A percentile compares a stretch with the other conserved stretches of the same genome.
Conservation (phyloP, 495 filamentous ascomycete genomes). For the Daldinia concentrica region DNA sequence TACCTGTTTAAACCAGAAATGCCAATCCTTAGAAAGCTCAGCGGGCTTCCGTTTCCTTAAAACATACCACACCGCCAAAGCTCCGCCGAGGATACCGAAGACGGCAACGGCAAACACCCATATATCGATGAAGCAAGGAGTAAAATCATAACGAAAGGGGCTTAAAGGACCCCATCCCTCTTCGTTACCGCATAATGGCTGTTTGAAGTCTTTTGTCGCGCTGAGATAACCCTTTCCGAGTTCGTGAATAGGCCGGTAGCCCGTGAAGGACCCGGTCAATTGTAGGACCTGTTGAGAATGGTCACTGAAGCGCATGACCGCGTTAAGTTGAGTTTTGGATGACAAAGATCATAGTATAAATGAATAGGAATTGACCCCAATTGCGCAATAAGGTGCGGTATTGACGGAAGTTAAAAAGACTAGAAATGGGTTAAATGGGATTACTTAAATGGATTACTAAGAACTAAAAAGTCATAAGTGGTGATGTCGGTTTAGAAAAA, state of each 20-base stretch:
- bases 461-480: background rate
- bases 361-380: slow-evolving; percentile 18
- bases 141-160: slow-evolving; percentile 85
- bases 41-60: slow-evolving; percentile 66
- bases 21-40: slow-evolving; percentile 85
- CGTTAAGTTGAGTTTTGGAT: slow-evolving; percentile 33
- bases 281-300: slow-evolving; percentile 56
- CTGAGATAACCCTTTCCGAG: slow-evolving; percentile 59
- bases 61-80: slow-evolving; percentile 77
- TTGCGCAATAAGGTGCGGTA: slow-evolving; percentile 40
- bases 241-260: slow-evolving; percentile 53
- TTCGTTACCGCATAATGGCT: slow-evolving; percentile 82
- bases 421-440: background rate
- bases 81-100: slow-evolving; percentile 79
- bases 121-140: slow-evolving; percentile 93
- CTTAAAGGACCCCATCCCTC: slow-evolving; percentile 98
- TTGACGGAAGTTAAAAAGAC: slow-evolving; percentile 43
- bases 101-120: slow-evolving; percentile 79
- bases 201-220: slow-evolving; percentile 53
- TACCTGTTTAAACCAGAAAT: slow-evolving; percentile 93
- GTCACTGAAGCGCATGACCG: slow-evolving; percentile 48
- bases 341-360: slow-evolving; percentile 45
- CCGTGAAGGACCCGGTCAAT: slow-evolving; percentile 63
- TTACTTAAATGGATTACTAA: slow-evolving; percentile 24
- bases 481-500: slow-evolving; percentile 33